phyloP scores from a whole-genome alignment of 1,284 basidiomycete genomes.

The Sporisorium scitamineum region DNA sequence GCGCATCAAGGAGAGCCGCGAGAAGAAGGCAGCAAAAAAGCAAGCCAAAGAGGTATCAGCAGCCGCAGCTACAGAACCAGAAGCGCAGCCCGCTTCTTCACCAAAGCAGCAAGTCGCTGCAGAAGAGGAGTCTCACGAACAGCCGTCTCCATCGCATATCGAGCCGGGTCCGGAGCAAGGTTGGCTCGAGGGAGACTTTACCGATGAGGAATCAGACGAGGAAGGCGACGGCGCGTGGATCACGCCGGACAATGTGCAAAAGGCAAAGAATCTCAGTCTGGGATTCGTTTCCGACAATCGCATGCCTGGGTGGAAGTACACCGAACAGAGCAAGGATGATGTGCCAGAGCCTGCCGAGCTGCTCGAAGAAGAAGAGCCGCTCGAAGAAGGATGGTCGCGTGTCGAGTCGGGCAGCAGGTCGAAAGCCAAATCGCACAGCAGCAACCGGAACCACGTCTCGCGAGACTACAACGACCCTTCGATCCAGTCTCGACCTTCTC shows the following conservation, averaged over 20 bases:
- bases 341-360: constrained; percentile 27
- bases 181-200: constrained; percentile 72
- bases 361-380: constrained; percentile 36
- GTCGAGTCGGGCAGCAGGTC: constrained; percentile 40
- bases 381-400: constrained; percentile 48
- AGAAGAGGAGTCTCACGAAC: constrained; percentile 39
- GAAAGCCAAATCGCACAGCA: constrained; percentile 14
- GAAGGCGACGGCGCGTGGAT: constrained; percentile 82
- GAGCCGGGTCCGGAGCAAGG: constrained; percentile 26
- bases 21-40: constrained; percentile 49
- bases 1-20: constrained; percentile 35
- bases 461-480: constrained; percentile 68
- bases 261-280: constrained; percentile 89
- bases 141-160: constrained; percentile 2
- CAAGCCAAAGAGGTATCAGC: constrained; percentile 27
- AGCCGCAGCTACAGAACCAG: constrained; percentile 11
- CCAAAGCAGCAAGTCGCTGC: constrained; percentile 1
- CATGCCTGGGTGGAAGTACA: constrained; percentile 48
- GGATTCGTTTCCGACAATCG: constrained; percentile 71
- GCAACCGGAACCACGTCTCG: constrained; percentile 71
- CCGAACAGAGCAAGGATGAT: constrained; percentile 28
- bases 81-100: background rate
- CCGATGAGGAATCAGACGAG: constrained; percentile 80
- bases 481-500: constrained; percentile 41
- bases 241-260: constrained; percentile 85